These are phyloP conservation scores for Cordyceps javanica DNA, from an alignment of 2,329 filamentous ascomycete species.

Conservation along the genomic window DNA sequence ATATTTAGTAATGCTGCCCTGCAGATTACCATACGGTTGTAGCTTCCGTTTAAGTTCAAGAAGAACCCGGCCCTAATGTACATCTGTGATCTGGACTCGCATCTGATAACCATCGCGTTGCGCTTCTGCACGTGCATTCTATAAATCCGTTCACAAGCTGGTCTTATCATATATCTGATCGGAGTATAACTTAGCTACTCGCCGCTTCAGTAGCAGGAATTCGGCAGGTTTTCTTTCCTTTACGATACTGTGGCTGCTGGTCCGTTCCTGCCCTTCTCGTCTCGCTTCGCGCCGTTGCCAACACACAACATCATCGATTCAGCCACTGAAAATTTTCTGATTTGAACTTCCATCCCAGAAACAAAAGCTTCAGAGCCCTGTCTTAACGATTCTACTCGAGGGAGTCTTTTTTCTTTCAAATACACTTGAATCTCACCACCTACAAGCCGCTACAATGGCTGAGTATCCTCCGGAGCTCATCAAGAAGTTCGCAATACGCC, in stretches of 20 bases:
- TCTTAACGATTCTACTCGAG: neutral
- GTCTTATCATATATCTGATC: neutral
- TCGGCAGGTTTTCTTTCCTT: too few species aligned
- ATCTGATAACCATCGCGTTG: neutral
- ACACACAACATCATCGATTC: neutral
- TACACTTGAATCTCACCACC: neutral
- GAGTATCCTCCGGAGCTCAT: neutral
- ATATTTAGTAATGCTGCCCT: neutral
- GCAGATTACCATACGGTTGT: neutral
- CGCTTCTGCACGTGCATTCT: neutral
- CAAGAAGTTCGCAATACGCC: slow-evolving; percentile 3
- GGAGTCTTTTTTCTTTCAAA: neutral
- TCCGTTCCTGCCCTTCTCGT: neutral
- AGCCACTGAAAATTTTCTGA: neutral
- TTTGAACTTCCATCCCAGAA: neutral
- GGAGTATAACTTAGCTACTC: neutral
- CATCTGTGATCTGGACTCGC: neutral
- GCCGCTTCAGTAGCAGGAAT: neutral
- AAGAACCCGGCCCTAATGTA: neutral
- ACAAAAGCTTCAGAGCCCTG: neutral
- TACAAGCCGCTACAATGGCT: neutral
- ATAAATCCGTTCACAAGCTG: neutral
- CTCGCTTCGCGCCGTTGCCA: neutral
- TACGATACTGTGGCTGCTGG: neutral
- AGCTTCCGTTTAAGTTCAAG: neutral